A percentile compares a stretch with the other conserved stretches of the same genome.
These are phyloP conservation scores for Fusarium humuli DNA, from an alignment of 2,329 filamentous ascomycete genomes.

Conservation along the genomic window DNA sequence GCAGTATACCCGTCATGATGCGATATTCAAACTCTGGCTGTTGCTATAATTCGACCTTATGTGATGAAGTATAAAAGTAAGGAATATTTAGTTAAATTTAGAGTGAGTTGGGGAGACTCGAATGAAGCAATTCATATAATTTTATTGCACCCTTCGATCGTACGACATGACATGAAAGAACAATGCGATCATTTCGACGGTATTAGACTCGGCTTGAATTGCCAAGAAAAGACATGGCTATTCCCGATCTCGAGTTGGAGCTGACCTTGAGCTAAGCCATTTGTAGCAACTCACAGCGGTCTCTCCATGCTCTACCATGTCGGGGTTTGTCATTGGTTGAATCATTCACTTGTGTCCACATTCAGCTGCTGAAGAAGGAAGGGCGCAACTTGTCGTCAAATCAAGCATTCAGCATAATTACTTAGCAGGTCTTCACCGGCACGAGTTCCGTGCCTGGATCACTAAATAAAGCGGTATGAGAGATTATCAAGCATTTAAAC, in stretches of 20 bases:
- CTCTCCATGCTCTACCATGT: not conserved
- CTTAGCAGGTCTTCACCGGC: not conserved
- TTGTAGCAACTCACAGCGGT: constrained; percentile 1
- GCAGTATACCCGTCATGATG: constrained; percentile 18
- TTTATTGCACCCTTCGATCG: not conserved
- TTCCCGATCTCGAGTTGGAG: not conserved
- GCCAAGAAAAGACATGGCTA: constrained; percentile 9
- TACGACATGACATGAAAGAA: constrained; percentile 1
- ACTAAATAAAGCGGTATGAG: not conserved
- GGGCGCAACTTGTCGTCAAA: not conserved
- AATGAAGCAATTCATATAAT: not conserved
- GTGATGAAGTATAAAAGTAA: too few species aligned
- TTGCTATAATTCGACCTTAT: not conserved
- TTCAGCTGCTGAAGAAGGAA: not conserved
- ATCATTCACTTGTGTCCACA: not conserved
- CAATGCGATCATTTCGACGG: not conserved
- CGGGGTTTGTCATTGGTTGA: not conserved
- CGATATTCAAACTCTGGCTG: not conserved
- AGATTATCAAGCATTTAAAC: not conserved
- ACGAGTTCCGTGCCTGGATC: not conserved
- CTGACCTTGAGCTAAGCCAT: rapidly evolving
- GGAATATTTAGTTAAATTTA: too few species aligned
- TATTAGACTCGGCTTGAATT: constrained; percentile 5
- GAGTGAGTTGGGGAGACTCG: too few species aligned
- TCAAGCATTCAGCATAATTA: not conserved